Conservation (phyloP, 768 basidiomycete species). For the Lactarius deliciosus region DNA sequence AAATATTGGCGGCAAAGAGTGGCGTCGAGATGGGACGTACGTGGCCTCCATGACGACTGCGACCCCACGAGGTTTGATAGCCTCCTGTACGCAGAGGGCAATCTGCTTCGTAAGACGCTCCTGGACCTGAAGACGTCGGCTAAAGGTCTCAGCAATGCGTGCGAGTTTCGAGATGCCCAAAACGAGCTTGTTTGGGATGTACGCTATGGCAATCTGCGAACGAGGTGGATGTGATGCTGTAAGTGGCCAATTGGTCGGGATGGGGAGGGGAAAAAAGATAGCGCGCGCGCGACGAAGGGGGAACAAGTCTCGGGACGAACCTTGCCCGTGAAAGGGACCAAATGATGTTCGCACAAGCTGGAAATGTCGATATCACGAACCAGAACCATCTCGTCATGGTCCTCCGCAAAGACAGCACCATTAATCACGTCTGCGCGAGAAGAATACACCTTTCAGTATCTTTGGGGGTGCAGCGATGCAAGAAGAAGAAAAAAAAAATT, state of each 20-base stretch:
- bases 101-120: slow-evolving; percentile 98
- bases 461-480: slow-evolving; percentile 1
- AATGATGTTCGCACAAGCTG: slow-evolving; percentile 96
- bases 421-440: slow-evolving; percentile 84
- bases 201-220: slow-evolving; percentile 86
- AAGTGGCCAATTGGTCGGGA: slow-evolving; percentile 26
- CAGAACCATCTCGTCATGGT: slow-evolving; percentile 99
- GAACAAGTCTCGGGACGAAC: slow-evolving; percentile 45
- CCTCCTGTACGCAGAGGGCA: slow-evolving; percentile 96
- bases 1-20: not conserved
- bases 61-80: slow-evolving; percentile 95
- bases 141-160: slow-evolving; percentile 43
- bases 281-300: slow-evolving; percentile 4
- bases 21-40: slow-evolving; percentile 49
- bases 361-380: slow-evolving; percentile 97
- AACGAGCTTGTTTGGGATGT: slow-evolving; percentile 29
- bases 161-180: slow-evolving; percentile 28
- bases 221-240: slow-evolving; percentile 11
- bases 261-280: not conserved
- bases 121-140: slow-evolving; percentile 93
- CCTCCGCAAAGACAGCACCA: slow-evolving; percentile 96
- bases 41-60: slow-evolving; percentile 99
- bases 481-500: slow-evolving; percentile 16
- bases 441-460: slow-evolving; percentile 10
- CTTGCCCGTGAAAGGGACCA: slow-evolving; percentile 97